Evolutionary conservation across 371 early-diverging fungal genomes (phyloP), one percentile per base, ranked within the genome.

Genomic region (Nosema muscidifuracis): DNA sequence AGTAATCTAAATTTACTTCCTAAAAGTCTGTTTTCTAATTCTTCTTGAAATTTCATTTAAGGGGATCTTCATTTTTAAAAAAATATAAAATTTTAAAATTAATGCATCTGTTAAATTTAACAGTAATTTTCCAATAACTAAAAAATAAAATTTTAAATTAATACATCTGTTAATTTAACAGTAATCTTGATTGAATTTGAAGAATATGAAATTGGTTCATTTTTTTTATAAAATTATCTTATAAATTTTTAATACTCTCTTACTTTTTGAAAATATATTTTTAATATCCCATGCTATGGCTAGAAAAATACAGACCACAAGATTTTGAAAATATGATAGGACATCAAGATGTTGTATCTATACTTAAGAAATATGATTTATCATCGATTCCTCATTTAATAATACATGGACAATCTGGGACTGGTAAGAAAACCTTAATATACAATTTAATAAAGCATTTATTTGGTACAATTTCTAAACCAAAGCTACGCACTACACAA

Each of bases 341-440:
- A 80, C 93, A 93, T 79, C 61, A 79, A 13, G 87, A 87, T 31
- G 81, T 93, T 31, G 87, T 89, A 6, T 75, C 70, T 30, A 88
- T 89, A 58, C 85, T 95, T 31, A 86, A 86, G 68, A 85, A 84
- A 71, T 87, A 94, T 85, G 91, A 91, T 82, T 56, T 71, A 30
- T 15, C 53, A 15, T 60, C 51, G 24, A 65, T 95, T 65, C 98
- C 98, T 33, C 97, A 95, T 75, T 77, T 95, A 76, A 85, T 99
- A 2, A 87, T 99, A 38, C 92, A 92, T 85, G 99, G 99, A 0
- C 92, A 91, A 12, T 85, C 90, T 2, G 99, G 98, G 22, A 88
- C 90, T 1, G 99, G 99, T 12, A 96, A 96, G 85, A 93, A 92
- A 80, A 98, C 97, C 22, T 86, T 96, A 34, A 86, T 97, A 6